Evolutionary conservation across 1,284 basidiomycete genomes (phyloP), one percentile per base, ranked within the genome.

Genomic region (Agaricales sp.): DNA sequence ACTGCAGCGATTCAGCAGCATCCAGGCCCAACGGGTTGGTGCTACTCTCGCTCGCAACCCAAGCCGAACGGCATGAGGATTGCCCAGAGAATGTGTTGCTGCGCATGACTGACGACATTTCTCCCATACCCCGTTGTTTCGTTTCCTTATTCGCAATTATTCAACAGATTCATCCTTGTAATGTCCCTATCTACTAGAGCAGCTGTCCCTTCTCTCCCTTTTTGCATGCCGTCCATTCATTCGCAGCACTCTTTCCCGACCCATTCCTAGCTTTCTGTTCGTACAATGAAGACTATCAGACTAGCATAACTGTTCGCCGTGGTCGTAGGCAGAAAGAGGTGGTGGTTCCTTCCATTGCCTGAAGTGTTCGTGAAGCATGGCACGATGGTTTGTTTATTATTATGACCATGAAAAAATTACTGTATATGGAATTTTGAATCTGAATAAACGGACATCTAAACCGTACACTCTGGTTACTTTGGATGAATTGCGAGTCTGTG

Each of bases 11-110:
- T 88, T 92, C 74, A 82, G 79, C 67, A 82, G 77, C 52, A 89
- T 92, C 65, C 89, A 92, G 70, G 86, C 87, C 23, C 80, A 82
- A 53, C 76, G 83, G 54, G 77, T 80, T 24, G 87, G 89, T 52
- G 75, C 77, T 50, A 82, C 81, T 18, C 75, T 92, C 52, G 88
- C 88, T 25, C 78, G 87, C 59, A 78, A 88, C 67, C 85, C 85
- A 14, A 83, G 80, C 59, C 74, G 83, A 56, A 74, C 75, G 22
- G 69, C 66, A 38, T 67, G 63, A 51, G 58, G 54, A 59, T 69
- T 35, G 8, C 30, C n/a, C n/a, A 35, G 30, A 8, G 8, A n/a
- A n/a, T 35, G 30, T 35, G n/a, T n/a, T n/a, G 30, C n/a, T 35
- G 30, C 30, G 30, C 8, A n/a, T n/a, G 30, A 8, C 30, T n/a